phyloP scores from a whole-genome alignment of 495 filamentous ascomycete species.

The Apiosordaria backusii region DNA sequence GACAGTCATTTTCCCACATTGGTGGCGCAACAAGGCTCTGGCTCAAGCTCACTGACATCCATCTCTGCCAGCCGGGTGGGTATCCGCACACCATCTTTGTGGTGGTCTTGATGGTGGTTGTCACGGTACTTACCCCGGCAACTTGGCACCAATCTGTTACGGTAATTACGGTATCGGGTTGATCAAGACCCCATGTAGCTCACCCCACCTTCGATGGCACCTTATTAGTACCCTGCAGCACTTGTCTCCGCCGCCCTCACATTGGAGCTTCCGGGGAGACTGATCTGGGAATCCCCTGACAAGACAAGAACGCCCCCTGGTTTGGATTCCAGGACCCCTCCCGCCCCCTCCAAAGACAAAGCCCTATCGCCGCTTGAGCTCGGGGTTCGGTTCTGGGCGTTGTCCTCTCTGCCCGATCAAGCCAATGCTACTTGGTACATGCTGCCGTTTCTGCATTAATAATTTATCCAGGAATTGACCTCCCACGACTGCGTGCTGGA shows the following conservation, averaged over 20 bases:
- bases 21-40: constrained; percentile 8
- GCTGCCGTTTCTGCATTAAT: not conserved
- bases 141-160: not conserved
- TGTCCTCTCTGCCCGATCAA: constrained; percentile 1
- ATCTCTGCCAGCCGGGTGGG: not conserved
- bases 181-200: not conserved
- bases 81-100: not conserved
- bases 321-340: not conserved
- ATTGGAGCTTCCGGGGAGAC: not conserved
- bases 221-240: not conserved
- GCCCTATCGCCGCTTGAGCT: not conserved
- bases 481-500: not conserved
- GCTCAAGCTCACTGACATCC: not conserved
- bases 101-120: constrained; percentile 1
- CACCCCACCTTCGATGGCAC: constrained; percentile 7
- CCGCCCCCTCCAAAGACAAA: not conserved
- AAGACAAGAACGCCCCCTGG: not conserved
- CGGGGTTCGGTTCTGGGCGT: not conserved
- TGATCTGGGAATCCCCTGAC: not conserved
- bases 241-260: constrained; percentile 3
- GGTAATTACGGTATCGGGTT: constrained; percentile 8
- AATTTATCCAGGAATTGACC: not conserved
- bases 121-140: constrained; percentile 7
- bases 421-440: constrained; percentile 1
- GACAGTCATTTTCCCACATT: constrained; percentile 3